phyloP scores from a whole-genome alignment of 768 basidiomycete species.

The Cantharellus anzutake region DNA sequence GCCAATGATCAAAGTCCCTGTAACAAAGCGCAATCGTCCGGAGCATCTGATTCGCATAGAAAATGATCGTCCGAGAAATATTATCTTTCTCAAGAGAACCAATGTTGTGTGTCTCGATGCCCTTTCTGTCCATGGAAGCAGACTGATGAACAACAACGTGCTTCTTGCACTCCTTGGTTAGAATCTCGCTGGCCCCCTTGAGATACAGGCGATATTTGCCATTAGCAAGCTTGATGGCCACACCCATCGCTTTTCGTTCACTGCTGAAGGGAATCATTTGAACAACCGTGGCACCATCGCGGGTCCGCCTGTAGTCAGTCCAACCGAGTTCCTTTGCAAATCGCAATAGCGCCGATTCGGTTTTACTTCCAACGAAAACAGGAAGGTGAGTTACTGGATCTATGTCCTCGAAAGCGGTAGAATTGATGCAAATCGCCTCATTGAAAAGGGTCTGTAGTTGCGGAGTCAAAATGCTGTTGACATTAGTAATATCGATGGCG shows the following conservation, averaged over 20 bases:
- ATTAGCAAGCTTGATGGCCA: slow-evolving; percentile 44
- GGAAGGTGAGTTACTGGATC: slow-evolving; percentile 38
- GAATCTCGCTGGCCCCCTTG: slow-evolving; percentile 90
- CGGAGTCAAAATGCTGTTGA: slow-evolving; percentile 44
- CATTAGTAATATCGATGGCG: slow-evolving; percentile 57
- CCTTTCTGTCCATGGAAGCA: slow-evolving; percentile 8
- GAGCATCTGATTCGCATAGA: slow-evolving; percentile 92
- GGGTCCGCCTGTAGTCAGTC: slow-evolving; percentile 45
- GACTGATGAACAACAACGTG: slow-evolving; percentile 51
- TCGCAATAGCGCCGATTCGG: slow-evolving; percentile 76
- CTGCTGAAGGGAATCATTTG: slow-evolving; percentile 92
- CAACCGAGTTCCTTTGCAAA: slow-evolving; percentile 72
- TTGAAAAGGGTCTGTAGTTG: slow-evolving; percentile 53
- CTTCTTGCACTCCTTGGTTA: slow-evolving; percentile 51
- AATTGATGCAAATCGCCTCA: slow-evolving; percentile 75
- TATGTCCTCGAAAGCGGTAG: slow-evolving; percentile 80
- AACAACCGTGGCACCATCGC: slow-evolving; percentile 36
- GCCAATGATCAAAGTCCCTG: slow-evolving; percentile 73
- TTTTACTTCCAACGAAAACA: slow-evolving; percentile 81
- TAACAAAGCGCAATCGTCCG: slow-evolving; percentile 92
- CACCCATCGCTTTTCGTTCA: slow-evolving; percentile 88
- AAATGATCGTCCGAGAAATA: slow-evolving; percentile 83
- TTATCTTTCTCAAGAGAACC: slow-evolving; percentile 55
- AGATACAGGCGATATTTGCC: slow-evolving; percentile 51
- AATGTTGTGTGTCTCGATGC: slow-evolving; percentile 40